Evolutionary conservation across 2,329 filamentous ascomycete genomes (phyloP).

Genomic region (Curvularia sp.): DNA sequence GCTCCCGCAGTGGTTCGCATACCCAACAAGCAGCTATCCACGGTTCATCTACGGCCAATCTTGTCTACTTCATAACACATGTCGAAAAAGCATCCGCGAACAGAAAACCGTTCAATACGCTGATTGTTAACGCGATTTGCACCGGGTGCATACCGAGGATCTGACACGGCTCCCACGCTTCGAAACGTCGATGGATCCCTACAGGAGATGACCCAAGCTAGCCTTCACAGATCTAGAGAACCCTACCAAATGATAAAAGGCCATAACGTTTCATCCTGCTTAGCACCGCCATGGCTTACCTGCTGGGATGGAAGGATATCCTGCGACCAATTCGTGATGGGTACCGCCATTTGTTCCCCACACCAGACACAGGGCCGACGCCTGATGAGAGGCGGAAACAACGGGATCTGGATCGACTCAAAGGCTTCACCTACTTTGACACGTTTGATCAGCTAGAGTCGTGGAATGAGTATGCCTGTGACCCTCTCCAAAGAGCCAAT

Average conservation of each 20-base stretch:
- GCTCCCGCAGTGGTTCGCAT: slow-evolving; percentile 15
- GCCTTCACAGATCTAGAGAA: background rate
- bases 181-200: background rate
- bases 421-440: slow-evolving; percentile 54
- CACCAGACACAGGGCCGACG: slow-evolving; percentile 45
- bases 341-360: slow-evolving; percentile 48
- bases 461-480: slow-evolving; percentile 44
- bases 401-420: slow-evolving; percentile 42
- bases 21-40: background rate
- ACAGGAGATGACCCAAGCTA: background rate
- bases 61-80: background rate
- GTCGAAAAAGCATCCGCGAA: background rate
- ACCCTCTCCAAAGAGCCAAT: slow-evolving; percentile 50
- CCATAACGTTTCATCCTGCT: background rate
- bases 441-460: slow-evolving; percentile 49
- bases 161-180: background rate
- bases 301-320: slow-evolving; percentile 51
- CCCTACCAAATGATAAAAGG: background rate
- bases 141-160: background rate
- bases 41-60: background rate
- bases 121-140: background rate
- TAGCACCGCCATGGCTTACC: slow-evolving; percentile 26
- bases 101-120: background rate
- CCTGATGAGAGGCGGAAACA: slow-evolving; percentile 43
- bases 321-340: slow-evolving; percentile 51